Percentiles rank a stretch among this genome's conserved stretches.
phyloP scores from a whole-genome alignment of 1,139 yeast species.

The Debaryomyces coudertii region DNA sequence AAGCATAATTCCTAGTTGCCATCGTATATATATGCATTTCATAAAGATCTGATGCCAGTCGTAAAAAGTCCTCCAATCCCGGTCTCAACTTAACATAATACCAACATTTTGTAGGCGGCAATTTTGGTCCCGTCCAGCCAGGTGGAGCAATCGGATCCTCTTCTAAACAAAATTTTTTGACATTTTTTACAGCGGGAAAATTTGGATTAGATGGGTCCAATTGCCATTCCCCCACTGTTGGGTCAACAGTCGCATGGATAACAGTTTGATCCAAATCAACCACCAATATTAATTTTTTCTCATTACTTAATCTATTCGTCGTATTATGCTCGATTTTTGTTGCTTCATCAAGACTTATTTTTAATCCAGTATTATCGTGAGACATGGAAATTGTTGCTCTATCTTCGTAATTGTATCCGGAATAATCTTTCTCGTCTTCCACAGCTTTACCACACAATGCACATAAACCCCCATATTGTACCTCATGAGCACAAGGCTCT shows the following conservation, averaged over 20 bases:
- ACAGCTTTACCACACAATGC: slow-evolving; percentile 88
- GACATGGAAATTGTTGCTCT: slow-evolving; percentile 88
- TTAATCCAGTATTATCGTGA: slow-evolving; percentile 85
- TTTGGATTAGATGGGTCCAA: slow-evolving; percentile 83
- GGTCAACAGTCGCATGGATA: slow-evolving; percentile 97
- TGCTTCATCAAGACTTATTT: slow-evolving; percentile 86
- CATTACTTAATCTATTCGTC: slow-evolving; percentile 61
- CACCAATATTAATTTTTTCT: slow-evolving; percentile 77
- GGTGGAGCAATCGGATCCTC: slow-evolving; percentile 71
- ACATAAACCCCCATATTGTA: slow-evolving; percentile 95
- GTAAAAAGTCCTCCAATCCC: slow-evolving; percentile 74
- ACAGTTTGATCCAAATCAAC: slow-evolving; percentile 98
- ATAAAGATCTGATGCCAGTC: slow-evolving; percentile 61
- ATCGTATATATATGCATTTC: slow-evolving; percentile 96
- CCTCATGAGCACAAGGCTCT: slow-evolving; percentile 91
- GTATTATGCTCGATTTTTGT: slow-evolving; percentile 74
- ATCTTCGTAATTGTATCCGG: slow-evolving; percentile 72
- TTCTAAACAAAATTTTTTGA: slow-evolving; percentile 70
- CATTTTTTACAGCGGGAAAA: slow-evolving; percentile 82
- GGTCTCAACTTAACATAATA: slow-evolving; percentile 94
- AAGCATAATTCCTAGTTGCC: slow-evolving; percentile 98
- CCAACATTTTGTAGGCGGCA: slow-evolving; percentile 67
- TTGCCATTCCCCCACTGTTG: slow-evolving; percentile 97
- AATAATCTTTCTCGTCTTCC: slow-evolving; percentile 80
- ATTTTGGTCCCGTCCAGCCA: slow-evolving; percentile 58